Base-by-base conservation (phyloP, 768 basidiomycete species). In the Termitomyces sp. region DNA sequence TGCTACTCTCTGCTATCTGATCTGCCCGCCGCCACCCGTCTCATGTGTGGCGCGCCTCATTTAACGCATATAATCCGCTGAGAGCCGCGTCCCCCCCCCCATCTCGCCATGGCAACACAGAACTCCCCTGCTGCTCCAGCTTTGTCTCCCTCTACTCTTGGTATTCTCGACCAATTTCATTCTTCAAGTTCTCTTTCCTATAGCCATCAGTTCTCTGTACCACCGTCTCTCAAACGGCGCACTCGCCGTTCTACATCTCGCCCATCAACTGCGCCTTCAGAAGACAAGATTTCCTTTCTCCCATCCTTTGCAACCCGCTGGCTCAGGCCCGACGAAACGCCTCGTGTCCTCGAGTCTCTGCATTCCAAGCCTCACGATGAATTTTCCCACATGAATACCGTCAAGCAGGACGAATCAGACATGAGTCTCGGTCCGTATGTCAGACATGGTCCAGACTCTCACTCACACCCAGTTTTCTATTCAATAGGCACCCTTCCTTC, bases 251-350 rank as follows among this genome's bases (percentile, higher is more conserved):
- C 68, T 48, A 58, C 61, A 20, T 51, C 61, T 51, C 67, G 74
- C 43, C 74, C 76, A 33, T 72, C 74, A 9, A 75, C 75, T 14
- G 73, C 76, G 3, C 74, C 76, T 11, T 65, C 79, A 51, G 71
- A 75, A 10, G 79, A 83, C 54, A 75, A 74, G 48, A 44, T 67
- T 24, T 36, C 65, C 9, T 65, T 81, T 28, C 67, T 84, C 30
- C 81, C 83, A 38, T 76, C 78, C 14, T 60, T 66, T 30, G 67
- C 71, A 8, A 59, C 70, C 18, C 30, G 58, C 43, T 62, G 58
- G 46, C 26, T 35, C 18, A 50, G 49, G 52, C 22, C 55, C 7
- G 18, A 52, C 4, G 47, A 36, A 14, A 14, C 35, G 20, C 38
- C 38, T 9, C 30, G 9, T 24, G 24, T 11, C 11, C 45, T 28